Evolutionary conservation across 192 early-diverging fungal genomes (phyloP), one percentile per base, ranked within the genome.

Genomic region (Chytriomyces sp.): DNA sequence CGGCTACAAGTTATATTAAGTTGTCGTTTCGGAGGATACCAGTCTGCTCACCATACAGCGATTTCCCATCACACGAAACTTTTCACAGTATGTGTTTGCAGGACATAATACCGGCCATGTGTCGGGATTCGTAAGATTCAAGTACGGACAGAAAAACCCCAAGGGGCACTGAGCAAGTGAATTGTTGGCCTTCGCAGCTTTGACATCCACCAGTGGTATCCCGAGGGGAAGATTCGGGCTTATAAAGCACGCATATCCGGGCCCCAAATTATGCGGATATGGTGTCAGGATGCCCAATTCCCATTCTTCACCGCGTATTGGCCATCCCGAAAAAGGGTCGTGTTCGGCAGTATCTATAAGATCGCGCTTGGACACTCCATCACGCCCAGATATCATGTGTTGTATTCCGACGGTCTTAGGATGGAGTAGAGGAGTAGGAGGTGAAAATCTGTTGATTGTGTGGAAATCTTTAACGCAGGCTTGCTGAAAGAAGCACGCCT

Each of bases 61-160:
- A 12, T 39, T 56, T 40, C 68, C 68, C 6, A 70, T 34, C 65
- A 80, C 25, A 14, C 79, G 52, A 25, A 44, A 25, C 14, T 70
- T 49, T 36, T 34, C 62, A 41, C 79, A 80, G 25, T 34, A n/a
- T 5, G 76, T 44, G 37, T 55, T 53, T 25, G 78, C 55, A n/a
- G 78, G 78, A 66, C 79, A 80, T 1, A 52, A 38, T 28, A 63
- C 62, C 3, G 79, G 79, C 25, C 25, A 64, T 0, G 79, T 78
- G 30, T 62, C 40, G 25, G 66, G n/a, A 28, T 56, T 55, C 19
- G 10, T 36, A 14, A 19, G n/a, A 58, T 37, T 39, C 22, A 69
- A 64, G 53, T 65, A 71, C 10, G 79, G 79, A 33, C 79, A 81
- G 49, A 44, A 80, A 34, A 37, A 81, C 26, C 79, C 79, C 19